phyloP scores from a whole-genome alignment of 2,329 filamentous ascomycete genomes.

The Fusarium equiseti region DNA sequence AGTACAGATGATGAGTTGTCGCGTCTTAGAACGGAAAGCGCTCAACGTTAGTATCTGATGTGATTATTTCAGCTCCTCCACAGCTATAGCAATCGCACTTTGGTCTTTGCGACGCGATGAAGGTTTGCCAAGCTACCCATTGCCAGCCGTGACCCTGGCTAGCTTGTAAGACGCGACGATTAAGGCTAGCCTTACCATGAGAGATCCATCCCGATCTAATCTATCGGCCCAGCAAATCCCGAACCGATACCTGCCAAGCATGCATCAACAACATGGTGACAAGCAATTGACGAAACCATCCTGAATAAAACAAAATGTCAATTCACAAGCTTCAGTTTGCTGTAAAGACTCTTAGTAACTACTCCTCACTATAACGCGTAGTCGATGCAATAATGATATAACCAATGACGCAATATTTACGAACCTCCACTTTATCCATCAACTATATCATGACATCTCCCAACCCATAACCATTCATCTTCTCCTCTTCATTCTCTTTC shows the following conservation, averaged over 20 bases:
- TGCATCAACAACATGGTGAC: not conserved
- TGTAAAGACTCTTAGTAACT: not conserved
- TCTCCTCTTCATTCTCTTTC: rapidly evolving
- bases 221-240: not conserved
- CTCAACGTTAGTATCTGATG: too few species aligned
- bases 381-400: constrained; percentile 30
- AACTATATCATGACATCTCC: constrained; percentile 11
- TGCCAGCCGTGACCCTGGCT: not conserved
- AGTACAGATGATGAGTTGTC: too few species aligned
- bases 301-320: too few species aligned
- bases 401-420: constrained; percentile 34
- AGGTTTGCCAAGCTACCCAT: too few species aligned
- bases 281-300: too few species aligned
- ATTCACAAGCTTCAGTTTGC: rapidly evolving
- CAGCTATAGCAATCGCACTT: too few species aligned
- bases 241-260: not conserved
- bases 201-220: not conserved
- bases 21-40: too few species aligned
- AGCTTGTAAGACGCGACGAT: not conserved
- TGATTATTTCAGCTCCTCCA: too few species aligned
- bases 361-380: not conserved
- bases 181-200: not conserved
- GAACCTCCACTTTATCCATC: constrained; percentile 3
- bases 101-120: too few species aligned
- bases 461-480: not conserved